phyloP scores from a whole-genome alignment of 2,329 filamentous ascomycete genomes.

The Rasamsonia emersonii region DNA sequence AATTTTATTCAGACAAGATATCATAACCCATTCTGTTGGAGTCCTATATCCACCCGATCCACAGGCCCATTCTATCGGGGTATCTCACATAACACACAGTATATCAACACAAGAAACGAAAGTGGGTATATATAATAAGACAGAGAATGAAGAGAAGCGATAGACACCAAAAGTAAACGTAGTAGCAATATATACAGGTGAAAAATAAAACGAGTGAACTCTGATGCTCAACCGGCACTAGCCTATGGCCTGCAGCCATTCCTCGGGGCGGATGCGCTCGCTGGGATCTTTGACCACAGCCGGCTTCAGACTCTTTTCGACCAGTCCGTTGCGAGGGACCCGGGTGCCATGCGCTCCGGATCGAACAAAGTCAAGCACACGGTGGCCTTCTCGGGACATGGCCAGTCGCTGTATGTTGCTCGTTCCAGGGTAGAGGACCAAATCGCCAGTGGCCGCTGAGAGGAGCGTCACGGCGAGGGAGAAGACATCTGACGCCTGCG shows the following conservation, averaged over 20 bases:
- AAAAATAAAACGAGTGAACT: not conserved
- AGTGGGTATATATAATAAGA: not conserved
- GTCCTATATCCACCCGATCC: too few species aligned
- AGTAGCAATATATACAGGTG: not conserved
- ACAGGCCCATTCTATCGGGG: too few species aligned
- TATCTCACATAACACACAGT: not conserved
- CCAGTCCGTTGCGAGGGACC: conserved; percentile 31
- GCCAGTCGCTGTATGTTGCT: conserved; percentile 32
- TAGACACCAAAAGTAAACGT: not conserved
- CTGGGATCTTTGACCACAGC: conserved; percentile 32
- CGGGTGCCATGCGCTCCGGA: conserved; percentile 28
- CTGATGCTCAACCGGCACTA: not conserved
- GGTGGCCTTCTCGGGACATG: conserved; percentile 37
- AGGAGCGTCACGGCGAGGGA: conserved; percentile 38
- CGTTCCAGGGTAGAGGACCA: conserved; percentile 34
- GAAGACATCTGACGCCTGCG: conserved; percentile 36
- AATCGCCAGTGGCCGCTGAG: conserved; percentile 36
- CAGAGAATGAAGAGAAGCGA: not conserved
- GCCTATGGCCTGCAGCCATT: conserved; percentile 18
- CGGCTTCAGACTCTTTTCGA: conserved; percentile 29
- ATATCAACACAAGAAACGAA: not conserved
- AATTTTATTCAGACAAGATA: not conserved
- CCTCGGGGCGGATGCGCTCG: conserved; percentile 20
- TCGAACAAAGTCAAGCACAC: conserved; percentile 33
- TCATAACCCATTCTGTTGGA: not conserved